Evolutionary conservation across 768 basidiomycete species (phyloP).

Genomic region (Sarcodon aspratus): DNA sequence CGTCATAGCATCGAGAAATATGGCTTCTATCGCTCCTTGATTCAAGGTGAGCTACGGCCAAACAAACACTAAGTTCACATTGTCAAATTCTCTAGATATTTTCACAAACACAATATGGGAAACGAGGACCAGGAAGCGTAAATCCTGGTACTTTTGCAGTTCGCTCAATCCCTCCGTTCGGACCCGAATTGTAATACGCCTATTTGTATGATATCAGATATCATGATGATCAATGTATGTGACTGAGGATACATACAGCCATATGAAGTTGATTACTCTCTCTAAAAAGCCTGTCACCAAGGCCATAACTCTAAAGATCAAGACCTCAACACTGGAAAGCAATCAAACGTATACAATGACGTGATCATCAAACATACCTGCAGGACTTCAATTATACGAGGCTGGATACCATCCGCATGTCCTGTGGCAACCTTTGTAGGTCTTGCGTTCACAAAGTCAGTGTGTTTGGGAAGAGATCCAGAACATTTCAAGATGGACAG

Average conservation of each 20-base stretch:
- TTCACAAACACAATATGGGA: conserved; percentile 32
- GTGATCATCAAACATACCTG: conserved; percentile 22
- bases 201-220: conserved; percentile 11
- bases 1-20: conserved; percentile 30
- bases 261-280: conserved; percentile 57
- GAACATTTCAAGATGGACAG: neutral
- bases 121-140: conserved; percentile 43
- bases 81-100: too few species aligned
- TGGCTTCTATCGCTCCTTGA: conserved; percentile 29
- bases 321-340: neutral
- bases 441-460: conserved; percentile 14
- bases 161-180: conserved; percentile 46
- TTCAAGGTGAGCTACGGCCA: conserved; percentile 21
- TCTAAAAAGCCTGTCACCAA: conserved; percentile 42
- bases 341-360: neutral
- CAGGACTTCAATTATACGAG: conserved; percentile 35
- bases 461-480: too few species aligned
- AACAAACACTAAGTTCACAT: neutral
- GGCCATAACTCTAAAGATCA: conserved; percentile 46
- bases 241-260: conserved; percentile 27
- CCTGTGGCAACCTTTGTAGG: conserved; percentile 38
- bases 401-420: conserved; percentile 51
- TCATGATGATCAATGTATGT: neutral
- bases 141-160: conserved; percentile 47
- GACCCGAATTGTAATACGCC: conserved; percentile 58